These are phyloP conservation scores for Boletus smithii DNA, from an alignment of 1,284 basidiomycete genomes.

Conservation along the genomic window DNA sequence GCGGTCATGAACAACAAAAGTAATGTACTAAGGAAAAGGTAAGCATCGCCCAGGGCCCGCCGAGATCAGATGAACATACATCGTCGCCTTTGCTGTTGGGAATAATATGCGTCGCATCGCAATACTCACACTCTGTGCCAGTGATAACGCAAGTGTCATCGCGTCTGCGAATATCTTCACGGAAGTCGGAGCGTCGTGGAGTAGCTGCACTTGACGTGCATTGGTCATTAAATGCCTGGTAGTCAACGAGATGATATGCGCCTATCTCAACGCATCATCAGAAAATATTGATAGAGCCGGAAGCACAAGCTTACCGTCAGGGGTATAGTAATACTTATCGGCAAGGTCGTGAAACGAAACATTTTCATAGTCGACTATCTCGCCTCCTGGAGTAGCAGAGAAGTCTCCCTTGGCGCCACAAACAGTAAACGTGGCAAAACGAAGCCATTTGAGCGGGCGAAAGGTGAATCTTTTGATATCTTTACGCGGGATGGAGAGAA, in stretches of 20 bases:
- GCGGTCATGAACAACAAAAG: background rate
- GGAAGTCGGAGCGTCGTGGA: background rate
- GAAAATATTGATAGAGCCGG: background rate
- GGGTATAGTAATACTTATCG: too few species aligned
- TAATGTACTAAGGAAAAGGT: conserved; percentile 3
- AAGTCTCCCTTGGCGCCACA: too few species aligned
- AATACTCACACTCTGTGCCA: fast-evolving
- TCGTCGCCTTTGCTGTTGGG: background rate
- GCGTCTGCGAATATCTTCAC: background rate
- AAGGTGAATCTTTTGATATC: background rate
- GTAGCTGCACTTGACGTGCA: background rate
- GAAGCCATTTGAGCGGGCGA: background rate
- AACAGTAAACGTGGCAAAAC: background rate
- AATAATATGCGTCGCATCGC: background rate
- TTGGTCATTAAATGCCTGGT: background rate
- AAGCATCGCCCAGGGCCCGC: background rate
- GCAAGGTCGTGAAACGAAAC: background rate
- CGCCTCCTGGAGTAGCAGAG: background rate
- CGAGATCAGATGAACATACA: background rate
- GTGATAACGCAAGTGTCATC: background rate
- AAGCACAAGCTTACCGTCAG: background rate
- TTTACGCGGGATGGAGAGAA: background rate
- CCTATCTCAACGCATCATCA: background rate
- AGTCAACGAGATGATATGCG: background rate
- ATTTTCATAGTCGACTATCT: background rate